These are phyloP conservation scores for Sarocladiaceae sp. DNA, from an alignment of 2,329 filamentous ascomycete genomes.

Conservation along the genomic window DNA sequence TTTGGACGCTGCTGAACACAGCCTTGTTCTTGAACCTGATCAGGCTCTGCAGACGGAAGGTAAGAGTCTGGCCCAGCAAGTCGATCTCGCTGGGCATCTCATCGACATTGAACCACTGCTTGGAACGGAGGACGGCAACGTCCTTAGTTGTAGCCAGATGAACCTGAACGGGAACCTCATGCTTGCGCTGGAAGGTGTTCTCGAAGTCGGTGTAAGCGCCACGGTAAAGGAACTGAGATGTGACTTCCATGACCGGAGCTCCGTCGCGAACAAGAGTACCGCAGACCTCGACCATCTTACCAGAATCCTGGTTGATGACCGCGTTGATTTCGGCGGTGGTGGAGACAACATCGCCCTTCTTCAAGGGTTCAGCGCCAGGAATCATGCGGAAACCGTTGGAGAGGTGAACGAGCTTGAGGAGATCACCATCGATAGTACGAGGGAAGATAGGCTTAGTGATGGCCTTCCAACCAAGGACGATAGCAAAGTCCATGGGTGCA, in stretches of 20 bases:
- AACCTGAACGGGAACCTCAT: constrained; percentile 91
- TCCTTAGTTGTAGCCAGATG: constrained; percentile 86
- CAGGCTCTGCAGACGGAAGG: constrained; percentile 91
- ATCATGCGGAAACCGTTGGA: constrained; percentile 99
- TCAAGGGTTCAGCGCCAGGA: constrained; percentile 87
- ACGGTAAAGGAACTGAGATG: constrained; percentile 95
- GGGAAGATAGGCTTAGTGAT: constrained; percentile 99
- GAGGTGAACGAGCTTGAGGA: constrained; percentile 92
- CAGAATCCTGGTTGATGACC: constrained; percentile 95
- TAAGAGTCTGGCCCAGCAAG: constrained; percentile 86
- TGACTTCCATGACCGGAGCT: constrained; percentile 93
- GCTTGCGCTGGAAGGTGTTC: constrained; percentile 98
- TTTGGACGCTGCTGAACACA: constrained; percentile 88
- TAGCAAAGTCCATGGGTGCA: constrained; percentile 98
- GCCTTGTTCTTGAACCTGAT: constrained; percentile 93
- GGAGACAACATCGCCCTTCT: constrained; percentile 89
- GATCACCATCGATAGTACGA: constrained; percentile 88
- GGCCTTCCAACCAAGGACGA: constrained; percentile 97
- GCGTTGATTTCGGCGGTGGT: constrained; percentile 96
- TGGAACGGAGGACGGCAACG: constrained; percentile 87
- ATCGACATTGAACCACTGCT: constrained; percentile 95
- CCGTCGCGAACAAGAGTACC: constrained; percentile 87
- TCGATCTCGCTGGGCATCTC: constrained; percentile 66
- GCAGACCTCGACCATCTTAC: constrained; percentile 99
- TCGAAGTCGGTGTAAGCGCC: constrained; percentile 89